Evolutionary conservation across 2,329 filamentous ascomycete species (phyloP).

Genomic region (Plectosphaerella sp.): DNA sequence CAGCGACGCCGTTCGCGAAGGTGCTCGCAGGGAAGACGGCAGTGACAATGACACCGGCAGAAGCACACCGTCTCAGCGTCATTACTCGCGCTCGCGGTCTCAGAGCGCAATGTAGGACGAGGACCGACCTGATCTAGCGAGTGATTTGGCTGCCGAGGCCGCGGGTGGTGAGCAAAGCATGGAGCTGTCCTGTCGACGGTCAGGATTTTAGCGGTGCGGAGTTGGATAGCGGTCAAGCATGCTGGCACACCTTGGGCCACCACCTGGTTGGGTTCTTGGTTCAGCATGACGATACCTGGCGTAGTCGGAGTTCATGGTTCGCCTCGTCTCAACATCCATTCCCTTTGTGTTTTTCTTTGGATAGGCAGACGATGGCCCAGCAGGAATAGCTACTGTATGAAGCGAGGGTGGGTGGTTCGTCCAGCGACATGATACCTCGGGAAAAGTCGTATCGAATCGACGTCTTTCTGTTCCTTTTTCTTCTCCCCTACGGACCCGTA

Average conservation of each 20-base stretch:
- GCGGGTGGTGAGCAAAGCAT: too few species aligned
- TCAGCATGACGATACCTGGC: too few species aligned
- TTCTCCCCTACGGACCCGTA: too few species aligned
- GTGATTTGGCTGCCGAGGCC: too few species aligned
- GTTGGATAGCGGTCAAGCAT: too few species aligned
- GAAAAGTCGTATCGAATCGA: neutral
- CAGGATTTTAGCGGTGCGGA: too few species aligned
- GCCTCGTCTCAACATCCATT: neutral
- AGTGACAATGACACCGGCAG: slow-evolving; percentile 17
- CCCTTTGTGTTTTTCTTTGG: neutral
- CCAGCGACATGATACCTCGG: neutral
- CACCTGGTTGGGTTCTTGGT: too few species aligned
- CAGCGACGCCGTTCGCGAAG: slow-evolving; percentile 64
- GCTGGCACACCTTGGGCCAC: too few species aligned
- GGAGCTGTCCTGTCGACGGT: too few species aligned
- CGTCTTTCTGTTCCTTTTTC: neutral
- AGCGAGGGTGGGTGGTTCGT: neutral
- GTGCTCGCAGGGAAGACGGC: slow-evolving; percentile 40
- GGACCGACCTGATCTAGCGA: neutral
- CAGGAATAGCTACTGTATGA: neutral
- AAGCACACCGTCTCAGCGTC: neutral
- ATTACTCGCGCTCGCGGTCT: slow-evolving; percentile 11
- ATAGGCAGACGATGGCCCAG: neutral
- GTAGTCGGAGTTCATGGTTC: neutral
- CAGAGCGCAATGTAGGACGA: slow-evolving; percentile 7